Conservation (phyloP, 768 basidiomycete genomes). For the Mycena crocata region DNA sequence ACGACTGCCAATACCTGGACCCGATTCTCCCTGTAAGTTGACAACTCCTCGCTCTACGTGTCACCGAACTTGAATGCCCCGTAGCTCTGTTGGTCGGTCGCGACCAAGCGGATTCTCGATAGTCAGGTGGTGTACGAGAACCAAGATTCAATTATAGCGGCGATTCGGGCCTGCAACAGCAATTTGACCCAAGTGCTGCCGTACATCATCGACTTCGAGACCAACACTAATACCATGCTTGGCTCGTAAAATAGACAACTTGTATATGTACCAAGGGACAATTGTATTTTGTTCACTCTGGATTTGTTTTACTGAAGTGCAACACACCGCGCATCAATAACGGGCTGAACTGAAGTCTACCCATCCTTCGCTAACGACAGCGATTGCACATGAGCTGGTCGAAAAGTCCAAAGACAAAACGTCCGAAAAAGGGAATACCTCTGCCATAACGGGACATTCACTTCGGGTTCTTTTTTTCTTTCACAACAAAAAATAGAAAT, state of each 20-base stretch:
- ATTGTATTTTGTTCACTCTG: too few species aligned
- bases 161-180: conserved; percentile 29
- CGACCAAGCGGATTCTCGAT: conserved; percentile 30
- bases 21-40: conserved; percentile 29
- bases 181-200: conserved; percentile 28
- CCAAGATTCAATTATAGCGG: conserved; percentile 29
- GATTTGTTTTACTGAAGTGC: too few species aligned
- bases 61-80: not conserved
- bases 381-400: too few species aligned
- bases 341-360: too few species aligned
- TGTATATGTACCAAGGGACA: too few species aligned
- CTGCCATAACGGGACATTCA: not conserved
- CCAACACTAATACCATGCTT: not conserved
- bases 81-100: conserved; percentile 32
- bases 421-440: not conserved
- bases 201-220: conserved; percentile 24
- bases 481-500: conserved; percentile 13
- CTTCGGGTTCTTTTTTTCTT: not conserved
- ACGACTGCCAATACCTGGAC: conserved; percentile 31
- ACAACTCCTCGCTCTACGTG: not conserved
- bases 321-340: too few species aligned
- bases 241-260: too few species aligned
- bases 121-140: conserved; percentile 32
- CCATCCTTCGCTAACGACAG: too few species aligned
- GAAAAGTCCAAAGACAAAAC: too few species aligned